Evolutionary conservation across 345 rosid genomes (phyloP), one percentile per base, ranked within the genome.

Genomic region (Euclidium syriacum): DNA sequence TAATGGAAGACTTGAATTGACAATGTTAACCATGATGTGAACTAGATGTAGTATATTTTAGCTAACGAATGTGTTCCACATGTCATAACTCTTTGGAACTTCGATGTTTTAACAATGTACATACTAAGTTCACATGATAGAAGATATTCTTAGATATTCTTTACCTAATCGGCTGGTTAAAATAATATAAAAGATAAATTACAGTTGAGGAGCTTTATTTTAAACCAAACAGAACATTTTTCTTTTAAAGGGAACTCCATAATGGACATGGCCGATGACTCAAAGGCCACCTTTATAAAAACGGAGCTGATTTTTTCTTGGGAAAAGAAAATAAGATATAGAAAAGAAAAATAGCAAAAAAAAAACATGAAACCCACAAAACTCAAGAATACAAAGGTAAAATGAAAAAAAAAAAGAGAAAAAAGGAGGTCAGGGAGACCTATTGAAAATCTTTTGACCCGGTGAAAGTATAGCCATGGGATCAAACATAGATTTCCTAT

Each of bases 401-500:
- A 23, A 20, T 25, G 3, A 8, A 44, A 43, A 38, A 14, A 15
- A 4, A 10, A 12, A 48, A 34, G 32, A 33, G 18, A 25, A 25
- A 25, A 4, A 22, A 7, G 7, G 60, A 27, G 72, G 54, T 34
- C 68, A 76, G 33, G 42, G 43, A 20, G 50, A 63, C 70, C 95
- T 80, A 16, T 58, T 57, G 75, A 94, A 90, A 49, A 94, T 81
- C 67, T 78, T 94, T 74, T 94, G 96, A 7, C 99, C 99, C 0
- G 99, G 99, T 0, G 99, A 83, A 55, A 94, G 97, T 54, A 94
- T 67, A 15, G 86, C 88, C 91, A 75, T 79, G 3, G 91, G 95
- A 78, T 94, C 97, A 64, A 82, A 90, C 60, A 59, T 43, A n/a
- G 25, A 34, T 77, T 94, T 94, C 77, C 80, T 78, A 55, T 84